A percentile compares a stretch with the other conserved stretches of the same genome.
Evolutionary conservation across 192 early-diverging fungal species (phyloP).

Genomic region (Chytriomyces hyalinus): DNA sequence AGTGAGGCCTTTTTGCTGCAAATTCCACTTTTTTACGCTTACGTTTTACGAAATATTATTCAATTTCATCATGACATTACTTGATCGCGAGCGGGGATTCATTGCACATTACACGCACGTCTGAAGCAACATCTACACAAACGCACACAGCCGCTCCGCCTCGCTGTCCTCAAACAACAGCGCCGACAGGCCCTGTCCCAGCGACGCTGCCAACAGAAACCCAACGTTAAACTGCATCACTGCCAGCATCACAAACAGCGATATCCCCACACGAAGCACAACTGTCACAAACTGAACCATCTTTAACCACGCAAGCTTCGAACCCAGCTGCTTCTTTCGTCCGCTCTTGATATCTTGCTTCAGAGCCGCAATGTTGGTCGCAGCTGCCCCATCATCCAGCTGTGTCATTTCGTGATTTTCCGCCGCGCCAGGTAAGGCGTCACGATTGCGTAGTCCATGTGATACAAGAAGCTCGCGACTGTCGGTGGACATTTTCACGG

Average conservation of each 20-base stretch:
- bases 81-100: not conserved
- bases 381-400: not conserved
- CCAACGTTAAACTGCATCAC: slow-evolving; percentile 30
- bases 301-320: not conserved
- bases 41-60: not conserved
- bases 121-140: not conserved
- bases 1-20: not conserved
- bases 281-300: not conserved
- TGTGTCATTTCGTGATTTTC: not conserved
- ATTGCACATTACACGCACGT: not conserved
- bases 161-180: not conserved
- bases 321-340: not conserved
- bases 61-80: not conserved
- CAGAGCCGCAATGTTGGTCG: not conserved
- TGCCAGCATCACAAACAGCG: slow-evolving; percentile 13
- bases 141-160: not conserved
- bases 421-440: not conserved
- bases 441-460: not conserved
- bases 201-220: slow-evolving; percentile 5
- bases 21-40: not conserved
- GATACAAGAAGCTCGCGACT: not conserved
- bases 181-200: slow-evolving; percentile 4
- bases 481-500: too few species aligned
- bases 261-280: not conserved
- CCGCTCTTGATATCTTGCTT: not conserved